Evolutionary conservation across 352 stramenopile genomes (phyloP), one percentile per base, ranked within the genome.

Genomic region (Phytophthora gonapodyides): DNA sequence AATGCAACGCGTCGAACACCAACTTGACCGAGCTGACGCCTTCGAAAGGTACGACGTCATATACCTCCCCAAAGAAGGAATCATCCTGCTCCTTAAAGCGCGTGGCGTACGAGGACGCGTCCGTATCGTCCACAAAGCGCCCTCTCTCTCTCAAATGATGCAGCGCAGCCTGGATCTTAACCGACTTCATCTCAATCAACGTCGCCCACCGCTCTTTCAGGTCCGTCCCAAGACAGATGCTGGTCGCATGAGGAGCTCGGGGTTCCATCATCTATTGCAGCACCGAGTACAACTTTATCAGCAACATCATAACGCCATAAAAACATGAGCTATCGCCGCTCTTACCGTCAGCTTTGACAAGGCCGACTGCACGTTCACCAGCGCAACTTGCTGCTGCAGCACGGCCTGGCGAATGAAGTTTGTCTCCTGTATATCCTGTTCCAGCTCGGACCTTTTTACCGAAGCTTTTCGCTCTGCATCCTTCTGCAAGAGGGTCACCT

Each of bases 11-110:
- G n/a, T 88, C 72, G 41, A 72, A 82, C 24, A 88, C 59, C 2
- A 67, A 42, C 12, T 67, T 66, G n/a, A 86, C 76, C 8, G 57
- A 76, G 6, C 40, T 67, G 11, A 61, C 35, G 2, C 47, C 65
- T 6, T 71, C 68, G 16, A 86, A 73, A 36, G 67, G 69, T 36
- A 75, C 67, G 33, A 77, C 58, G 45, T 82, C 73, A 44, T 80
- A 78, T 3, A 64, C 65, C 17, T 80, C 42, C 2, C 40, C 63
- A 37, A 71, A 80, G 27, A 57, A 77, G 30, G 73, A 70, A 0
- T 71, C 71, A 1, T 66, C 51, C n/a, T 64, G 37, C 3, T 66
- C 71, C 34, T 66, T 50, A 35, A 82, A 86, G 7, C 69, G 41
- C 3, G 57, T 53, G 4, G 55, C 33, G 15, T 73, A 68, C 7